Conservation (phyloP, 441 rosid genomes). For the Omphalea diandra region DNA sequence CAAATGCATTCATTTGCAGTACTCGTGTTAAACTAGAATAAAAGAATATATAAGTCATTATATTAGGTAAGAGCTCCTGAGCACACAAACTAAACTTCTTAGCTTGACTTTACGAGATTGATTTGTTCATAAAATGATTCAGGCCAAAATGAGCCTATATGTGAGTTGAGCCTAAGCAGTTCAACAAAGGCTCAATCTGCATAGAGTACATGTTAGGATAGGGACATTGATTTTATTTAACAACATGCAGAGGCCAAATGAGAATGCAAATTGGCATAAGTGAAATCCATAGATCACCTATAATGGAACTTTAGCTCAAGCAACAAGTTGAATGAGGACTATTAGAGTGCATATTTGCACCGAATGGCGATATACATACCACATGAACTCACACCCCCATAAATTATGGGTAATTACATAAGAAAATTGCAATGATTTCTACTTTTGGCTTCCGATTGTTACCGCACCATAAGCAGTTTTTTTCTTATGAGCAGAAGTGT, state of each 20-base stretch:
- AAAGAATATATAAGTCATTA: too few species aligned
- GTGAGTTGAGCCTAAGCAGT: not conserved
- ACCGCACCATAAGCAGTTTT: too few species aligned
- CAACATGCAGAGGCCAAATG: not conserved
- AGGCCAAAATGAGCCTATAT: not conserved
- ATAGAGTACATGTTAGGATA: not conserved
- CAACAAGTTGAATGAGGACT: conserved; percentile 5
- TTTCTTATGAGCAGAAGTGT: too few species aligned
- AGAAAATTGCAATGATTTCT: too few species aligned
- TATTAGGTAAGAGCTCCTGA: not conserved
- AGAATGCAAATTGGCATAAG: not conserved
- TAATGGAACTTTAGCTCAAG: not conserved
- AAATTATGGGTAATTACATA: too few species aligned
- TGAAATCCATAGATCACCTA: conserved; percentile 4
- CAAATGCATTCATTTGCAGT: too few species aligned
- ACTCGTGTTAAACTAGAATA: too few species aligned
- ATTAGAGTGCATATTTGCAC: not conserved
- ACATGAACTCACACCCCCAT: too few species aligned
- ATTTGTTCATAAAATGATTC: not conserved
- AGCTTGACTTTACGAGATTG: not conserved
- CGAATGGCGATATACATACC: too few species aligned
- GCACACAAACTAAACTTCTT: not conserved
- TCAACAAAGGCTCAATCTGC: not conserved
- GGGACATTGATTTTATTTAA: not conserved
- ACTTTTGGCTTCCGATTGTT: too few species aligned